Percentiles rank a stretch among this genome's conserved stretches.
Conservation (phyloP, 257 asterid species). For the Primulina huaijiensis region DNA sequence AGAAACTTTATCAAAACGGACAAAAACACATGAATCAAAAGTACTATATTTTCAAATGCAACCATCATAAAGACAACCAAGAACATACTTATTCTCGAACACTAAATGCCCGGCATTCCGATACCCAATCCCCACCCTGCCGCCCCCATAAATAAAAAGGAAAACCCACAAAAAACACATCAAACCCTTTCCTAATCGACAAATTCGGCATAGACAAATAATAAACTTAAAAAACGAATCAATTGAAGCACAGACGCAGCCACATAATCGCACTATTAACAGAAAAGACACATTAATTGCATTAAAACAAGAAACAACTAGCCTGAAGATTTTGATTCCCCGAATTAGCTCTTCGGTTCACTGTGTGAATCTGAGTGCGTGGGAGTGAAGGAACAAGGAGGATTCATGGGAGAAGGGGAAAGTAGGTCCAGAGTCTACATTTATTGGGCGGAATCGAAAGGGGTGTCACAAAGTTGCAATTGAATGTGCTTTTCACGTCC, state of each 20-base stretch:
- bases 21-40: neutral
- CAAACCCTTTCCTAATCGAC: neutral
- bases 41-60: neutral
- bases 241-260: neutral
- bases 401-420: conserved; percentile 17
- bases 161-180: neutral
- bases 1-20: neutral
- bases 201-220: neutral
- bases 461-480: neutral
- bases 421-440: neutral
- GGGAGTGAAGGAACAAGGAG: conserved; percentile 1
- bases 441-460: neutral
- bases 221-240: conserved; percentile 2
- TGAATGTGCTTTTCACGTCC: neutral
- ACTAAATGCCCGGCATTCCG: neutral
- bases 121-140: neutral
- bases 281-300: neutral
- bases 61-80: conserved; percentile 1
- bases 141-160: too few species aligned
- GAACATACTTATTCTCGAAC: neutral
- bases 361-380: conserved; percentile 9
- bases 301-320: neutral
- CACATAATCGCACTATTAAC: neutral
- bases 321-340: conserved; percentile 17
- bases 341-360: neutral